phyloP scores from a whole-genome alignment of 306 rosid genomes.

The Crotalaria pallida region DNA sequence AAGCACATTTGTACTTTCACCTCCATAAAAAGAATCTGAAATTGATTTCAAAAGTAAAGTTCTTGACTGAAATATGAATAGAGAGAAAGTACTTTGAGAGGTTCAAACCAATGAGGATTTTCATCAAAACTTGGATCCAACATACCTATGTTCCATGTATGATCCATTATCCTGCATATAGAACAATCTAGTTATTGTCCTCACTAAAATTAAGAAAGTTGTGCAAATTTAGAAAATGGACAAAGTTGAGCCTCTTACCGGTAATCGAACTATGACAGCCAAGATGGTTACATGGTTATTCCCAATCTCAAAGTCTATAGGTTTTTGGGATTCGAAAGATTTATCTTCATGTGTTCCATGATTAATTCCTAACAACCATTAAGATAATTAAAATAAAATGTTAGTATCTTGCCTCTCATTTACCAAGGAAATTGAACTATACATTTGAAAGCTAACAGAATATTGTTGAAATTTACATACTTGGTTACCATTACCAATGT shows the following conservation, averaged over 20 bases:
- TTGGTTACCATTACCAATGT: slow-evolving; percentile 50
- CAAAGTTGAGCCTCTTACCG: slow-evolving; percentile 43
- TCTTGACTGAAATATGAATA: too few relatives aligned
- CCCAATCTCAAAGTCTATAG: slow-evolving; percentile 42
- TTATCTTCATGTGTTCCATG: slow-evolving; percentile 71
- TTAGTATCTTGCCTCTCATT: neutral
- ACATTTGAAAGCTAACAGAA: neutral
- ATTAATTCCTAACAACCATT: slow-evolving; percentile 36
- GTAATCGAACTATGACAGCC: slow-evolving; percentile 58
- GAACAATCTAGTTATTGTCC: neutral
- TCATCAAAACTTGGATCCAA: slow-evolving; percentile 65
- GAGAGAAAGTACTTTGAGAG: too few relatives aligned
- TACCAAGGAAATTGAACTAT: neutral
- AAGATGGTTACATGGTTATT: slow-evolving; percentile 47
- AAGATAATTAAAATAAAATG: neutral
- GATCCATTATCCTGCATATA: slow-evolving; percentile 84
- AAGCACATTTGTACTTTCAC: too few relatives aligned
- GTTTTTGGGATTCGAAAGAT: slow-evolving; percentile 36
- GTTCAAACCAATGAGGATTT: too few relatives aligned
- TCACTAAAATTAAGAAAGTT: neutral
- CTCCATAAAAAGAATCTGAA: too few relatives aligned
- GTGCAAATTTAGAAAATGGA: neutral
- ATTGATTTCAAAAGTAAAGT: too few relatives aligned
- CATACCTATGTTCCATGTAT: slow-evolving; percentile 87
- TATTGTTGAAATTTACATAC: neutral